phyloP scores from a whole-genome alignment of 2,329 filamentous ascomycete genomes.

The Nemania sp. region DNA sequence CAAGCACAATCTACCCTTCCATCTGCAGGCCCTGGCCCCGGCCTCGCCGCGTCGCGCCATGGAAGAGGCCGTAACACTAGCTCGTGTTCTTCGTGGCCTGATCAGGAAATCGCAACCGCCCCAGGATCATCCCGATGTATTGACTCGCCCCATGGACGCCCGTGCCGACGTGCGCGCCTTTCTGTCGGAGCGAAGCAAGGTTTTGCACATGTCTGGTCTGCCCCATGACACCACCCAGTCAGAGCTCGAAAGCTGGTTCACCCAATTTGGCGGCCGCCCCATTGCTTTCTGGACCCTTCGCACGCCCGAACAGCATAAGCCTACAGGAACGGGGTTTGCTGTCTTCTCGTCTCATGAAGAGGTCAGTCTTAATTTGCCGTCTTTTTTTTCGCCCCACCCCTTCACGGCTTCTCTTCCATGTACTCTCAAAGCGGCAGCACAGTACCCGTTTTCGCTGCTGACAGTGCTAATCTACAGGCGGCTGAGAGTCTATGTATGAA shows the following conservation, averaged over 20 bases:
- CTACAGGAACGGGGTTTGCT: constrained; percentile 96
- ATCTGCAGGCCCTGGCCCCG: constrained; percentile 92
- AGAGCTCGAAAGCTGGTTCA: constrained; percentile 99
- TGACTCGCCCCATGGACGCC: constrained; percentile 95
- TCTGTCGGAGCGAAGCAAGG: constrained; percentile 94
- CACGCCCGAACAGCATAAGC: constrained; percentile 98
- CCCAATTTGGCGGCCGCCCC: constrained; percentile 93
- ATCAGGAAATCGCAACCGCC: constrained; percentile 95
- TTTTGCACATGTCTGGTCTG: constrained; percentile 95
- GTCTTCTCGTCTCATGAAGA: constrained; percentile 99
- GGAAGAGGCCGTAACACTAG: constrained; percentile 94
- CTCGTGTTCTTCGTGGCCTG: constrained; percentile 87
- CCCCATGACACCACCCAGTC: constrained; percentile 98
- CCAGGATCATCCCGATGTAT: constrained; percentile 91
- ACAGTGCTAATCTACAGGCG: constrained; percentile 60
- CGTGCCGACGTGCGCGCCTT: constrained; percentile 95
- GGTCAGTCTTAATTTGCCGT: constrained; percentile 59
- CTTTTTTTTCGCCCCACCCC: too few relatives aligned
- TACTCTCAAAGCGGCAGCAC: background rate
- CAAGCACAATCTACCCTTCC: constrained; percentile 98
- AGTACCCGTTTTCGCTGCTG: constrained; percentile 5
- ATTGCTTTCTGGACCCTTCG: constrained; percentile 99
- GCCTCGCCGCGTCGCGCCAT: constrained; percentile 94
- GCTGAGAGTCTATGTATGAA: constrained; percentile 99
- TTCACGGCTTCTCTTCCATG: background rate